Percentiles rank a stretch among this genome's conserved stretches.
Conservation (phyloP, 2,329 filamentous ascomycete species). For the Pseudocercospora musae region DNA sequence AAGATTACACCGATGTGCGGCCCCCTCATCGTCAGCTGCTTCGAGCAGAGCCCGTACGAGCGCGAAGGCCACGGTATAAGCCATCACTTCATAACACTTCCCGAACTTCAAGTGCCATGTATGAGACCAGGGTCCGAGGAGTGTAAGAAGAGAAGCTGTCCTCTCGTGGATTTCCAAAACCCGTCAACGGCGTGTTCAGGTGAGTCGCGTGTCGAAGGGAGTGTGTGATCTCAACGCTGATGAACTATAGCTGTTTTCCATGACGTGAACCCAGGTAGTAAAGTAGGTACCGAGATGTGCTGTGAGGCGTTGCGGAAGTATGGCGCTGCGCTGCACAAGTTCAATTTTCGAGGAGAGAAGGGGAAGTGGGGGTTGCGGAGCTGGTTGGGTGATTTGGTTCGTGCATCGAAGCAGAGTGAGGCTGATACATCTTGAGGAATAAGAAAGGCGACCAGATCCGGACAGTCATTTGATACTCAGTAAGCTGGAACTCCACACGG, state of each 20-base stretch:
- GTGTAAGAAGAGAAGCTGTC: conserved; percentile 6
- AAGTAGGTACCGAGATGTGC: neutral
- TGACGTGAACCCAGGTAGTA: conserved; percentile 1
- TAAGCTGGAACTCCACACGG: neutral
- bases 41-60: neutral
- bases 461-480: neutral
- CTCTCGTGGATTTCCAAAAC: conserved; percentile 16
- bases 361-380: neutral
- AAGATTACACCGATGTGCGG: conserved; percentile 8
- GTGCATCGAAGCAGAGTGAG: neutral
- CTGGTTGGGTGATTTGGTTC: neutral
- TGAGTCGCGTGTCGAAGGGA: neutral
- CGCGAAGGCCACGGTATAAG: neutral
- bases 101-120: conserved; percentile 14
- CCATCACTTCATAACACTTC: conserved; percentile 10
- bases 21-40: conserved; percentile 14
- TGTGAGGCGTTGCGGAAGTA: conserved; percentile 8
- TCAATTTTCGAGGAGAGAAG: neutral
- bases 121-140: conserved; percentile 8
- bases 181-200: conserved; percentile 16
- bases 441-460: too few relatives aligned
- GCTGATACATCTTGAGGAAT: too few relatives aligned
- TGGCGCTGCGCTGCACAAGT: neutral
- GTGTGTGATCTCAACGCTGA: neutral
- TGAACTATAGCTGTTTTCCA: neutral